These are phyloP conservation scores for Volutella citrinella DNA, from an alignment of 2,329 filamentous ascomycete genomes.

Conservation along the genomic window DNA sequence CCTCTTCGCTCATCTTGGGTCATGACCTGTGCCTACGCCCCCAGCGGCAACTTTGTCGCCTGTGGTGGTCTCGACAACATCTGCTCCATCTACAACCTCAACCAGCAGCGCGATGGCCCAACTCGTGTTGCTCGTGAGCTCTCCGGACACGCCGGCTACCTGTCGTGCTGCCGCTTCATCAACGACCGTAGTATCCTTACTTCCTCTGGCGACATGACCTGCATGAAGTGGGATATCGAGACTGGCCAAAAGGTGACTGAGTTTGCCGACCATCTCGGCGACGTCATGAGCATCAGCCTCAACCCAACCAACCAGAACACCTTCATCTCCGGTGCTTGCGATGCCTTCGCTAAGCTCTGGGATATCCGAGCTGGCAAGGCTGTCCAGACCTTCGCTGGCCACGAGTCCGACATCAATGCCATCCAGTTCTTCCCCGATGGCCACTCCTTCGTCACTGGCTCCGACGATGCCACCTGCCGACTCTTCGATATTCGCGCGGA, in stretches of 20 bases:
- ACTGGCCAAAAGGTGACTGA: constrained; percentile 96
- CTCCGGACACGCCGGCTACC: constrained; percentile 93
- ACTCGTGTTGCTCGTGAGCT: constrained; percentile 94
- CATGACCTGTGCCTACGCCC: constrained; percentile 99
- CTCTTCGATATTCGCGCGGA: constrained; percentile 98
- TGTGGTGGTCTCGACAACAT: constrained; percentile 99
- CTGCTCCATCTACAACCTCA: constrained; percentile 99
- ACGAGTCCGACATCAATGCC: constrained; percentile 98
- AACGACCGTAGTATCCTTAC: constrained; percentile 97
- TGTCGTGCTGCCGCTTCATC: constrained; percentile 98
- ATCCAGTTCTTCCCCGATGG: constrained; percentile 99
- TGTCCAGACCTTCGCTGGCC: constrained; percentile 96
- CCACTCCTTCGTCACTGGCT: constrained; percentile 96
- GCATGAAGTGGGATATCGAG: constrained; percentile 99
- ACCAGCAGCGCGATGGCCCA: constrained; percentile 89
- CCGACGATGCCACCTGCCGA: constrained; percentile 94
- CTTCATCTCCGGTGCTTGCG: constrained; percentile 98
- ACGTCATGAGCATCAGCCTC: constrained; percentile 99
- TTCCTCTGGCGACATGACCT: constrained; percentile 98
- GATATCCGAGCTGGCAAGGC: constrained; percentile 98
- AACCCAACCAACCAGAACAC: constrained; percentile 99
- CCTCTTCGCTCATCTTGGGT: constrained; percentile 97
- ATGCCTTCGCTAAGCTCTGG: constrained; percentile 98
- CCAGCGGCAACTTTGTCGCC: constrained; percentile 96
- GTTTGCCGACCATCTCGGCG: constrained; percentile 95